Evolutionary conservation across 176 grass and related monocot species (phyloP).

Genomic region (Musa schizocarpa): DNA sequence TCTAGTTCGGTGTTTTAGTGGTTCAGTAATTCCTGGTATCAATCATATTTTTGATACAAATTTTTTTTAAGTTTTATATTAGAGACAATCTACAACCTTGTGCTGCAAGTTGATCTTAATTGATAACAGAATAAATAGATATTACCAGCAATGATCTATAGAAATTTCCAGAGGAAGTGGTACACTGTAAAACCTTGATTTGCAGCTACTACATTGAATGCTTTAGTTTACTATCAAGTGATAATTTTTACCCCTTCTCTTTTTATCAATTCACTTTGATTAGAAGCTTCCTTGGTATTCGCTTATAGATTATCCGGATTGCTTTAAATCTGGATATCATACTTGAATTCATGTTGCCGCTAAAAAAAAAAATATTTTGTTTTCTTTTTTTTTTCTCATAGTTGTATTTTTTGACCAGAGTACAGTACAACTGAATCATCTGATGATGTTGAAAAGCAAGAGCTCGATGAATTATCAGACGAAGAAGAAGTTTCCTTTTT

Average conservation of each 20-base stretch:
- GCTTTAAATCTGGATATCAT: neutral
- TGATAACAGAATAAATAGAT: no score
- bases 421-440: constrained; percentile 87
- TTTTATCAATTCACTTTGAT: neutral
- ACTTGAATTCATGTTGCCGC: neutral
- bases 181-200: no score
- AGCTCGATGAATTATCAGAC: constrained; percentile 48
- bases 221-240: neutral
- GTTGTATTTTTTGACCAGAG: constrained; percentile 40
- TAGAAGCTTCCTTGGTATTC: neutral
- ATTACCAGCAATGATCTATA: no score
- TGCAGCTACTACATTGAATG: neutral
- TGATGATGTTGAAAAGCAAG: constrained; percentile 78
- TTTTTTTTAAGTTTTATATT: no score
- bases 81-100: no score
- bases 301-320: no score
- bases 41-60: no score
- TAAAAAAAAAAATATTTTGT: neutral
- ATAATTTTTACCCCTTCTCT: neutral
- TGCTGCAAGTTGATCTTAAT: no score
- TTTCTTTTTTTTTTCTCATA: constrained; percentile 12
- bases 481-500: constrained; percentile 62
- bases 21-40: no score
- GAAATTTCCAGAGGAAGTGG: no score
- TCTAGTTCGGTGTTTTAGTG: no score